phyloP scores from a whole-genome alignment of 2,329 filamentous ascomycete genomes.

The Exutisphaerella laricina region DNA sequence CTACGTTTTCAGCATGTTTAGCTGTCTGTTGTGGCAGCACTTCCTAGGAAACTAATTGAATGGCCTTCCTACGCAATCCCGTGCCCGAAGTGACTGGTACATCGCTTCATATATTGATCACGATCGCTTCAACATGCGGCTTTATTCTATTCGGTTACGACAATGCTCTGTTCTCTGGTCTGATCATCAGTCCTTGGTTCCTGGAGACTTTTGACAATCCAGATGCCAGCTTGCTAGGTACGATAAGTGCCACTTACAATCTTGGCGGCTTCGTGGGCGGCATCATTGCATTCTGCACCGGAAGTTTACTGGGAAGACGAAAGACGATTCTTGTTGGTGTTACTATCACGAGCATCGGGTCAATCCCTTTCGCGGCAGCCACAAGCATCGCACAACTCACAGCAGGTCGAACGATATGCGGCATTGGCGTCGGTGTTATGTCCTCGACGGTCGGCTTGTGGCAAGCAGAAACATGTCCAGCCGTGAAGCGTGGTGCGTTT shows the following conservation, averaged over 20 bases:
- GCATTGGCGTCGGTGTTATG: slow-evolving; percentile 21
- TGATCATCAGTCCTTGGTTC: slow-evolving; percentile 12
- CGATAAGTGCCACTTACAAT: slow-evolving; percentile 9
- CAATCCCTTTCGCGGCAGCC: slow-evolving; percentile 36
- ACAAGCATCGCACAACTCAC: slow-evolving; percentile 47
- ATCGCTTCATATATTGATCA: slow-evolving; percentile 10
- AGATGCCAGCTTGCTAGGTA: slow-evolving; percentile 4
- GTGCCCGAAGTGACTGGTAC: slow-evolving; percentile 4
- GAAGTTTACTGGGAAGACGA: slow-evolving; percentile 36
- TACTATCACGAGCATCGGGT: slow-evolving; percentile 38
- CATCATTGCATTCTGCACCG: slow-evolving; percentile 11
- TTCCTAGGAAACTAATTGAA: neutral
- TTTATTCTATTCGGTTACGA: slow-evolving; percentile 13
- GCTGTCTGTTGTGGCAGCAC: too few species aligned
- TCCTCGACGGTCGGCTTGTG: slow-evolving; percentile 8
- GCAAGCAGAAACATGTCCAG: slow-evolving; percentile 46
- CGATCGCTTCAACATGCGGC: slow-evolving; percentile 11
- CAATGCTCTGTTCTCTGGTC: slow-evolving; percentile 11
- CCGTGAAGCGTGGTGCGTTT: slow-evolving; percentile 57
- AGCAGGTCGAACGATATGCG: slow-evolving; percentile 48
- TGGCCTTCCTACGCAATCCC: slow-evolving; percentile 3
- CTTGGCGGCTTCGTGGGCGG: slow-evolving; percentile 9
- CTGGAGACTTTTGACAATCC: slow-evolving; percentile 8
- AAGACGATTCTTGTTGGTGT: slow-evolving; percentile 39
- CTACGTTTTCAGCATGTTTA: too few species aligned